Percentiles rank a stretch among this genome's conserved stretches.
phyloP scores from a whole-genome alignment of 169 alveolate species.

The Perkinsus olseni region DNA sequence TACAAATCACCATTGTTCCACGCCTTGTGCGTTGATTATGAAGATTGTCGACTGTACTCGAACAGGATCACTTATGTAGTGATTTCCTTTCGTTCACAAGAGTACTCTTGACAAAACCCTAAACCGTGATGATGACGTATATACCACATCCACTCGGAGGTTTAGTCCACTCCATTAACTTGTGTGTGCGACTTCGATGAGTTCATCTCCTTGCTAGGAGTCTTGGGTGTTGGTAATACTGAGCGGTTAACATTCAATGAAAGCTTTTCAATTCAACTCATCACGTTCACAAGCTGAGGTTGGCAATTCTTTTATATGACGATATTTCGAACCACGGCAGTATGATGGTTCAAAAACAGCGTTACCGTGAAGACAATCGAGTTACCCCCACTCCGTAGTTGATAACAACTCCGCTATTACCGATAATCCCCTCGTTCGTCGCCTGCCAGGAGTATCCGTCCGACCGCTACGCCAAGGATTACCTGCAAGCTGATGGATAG shows the following conservation, averaged over 20 bases:
- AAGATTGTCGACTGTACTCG: background rate
- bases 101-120: slow-evolving; percentile 2
- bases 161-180: background rate
- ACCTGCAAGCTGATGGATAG: background rate
- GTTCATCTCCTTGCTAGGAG: background rate
- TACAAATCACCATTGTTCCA: background rate
- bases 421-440: background rate
- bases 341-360: too few relatives aligned
- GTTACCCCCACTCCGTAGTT: too few relatives aligned
- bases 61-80: slow-evolving; percentile 1
- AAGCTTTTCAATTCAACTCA: background rate
- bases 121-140: background rate
- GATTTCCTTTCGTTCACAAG: slow-evolving; percentile 2
- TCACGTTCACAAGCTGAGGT: too few relatives aligned
- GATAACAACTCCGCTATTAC: too few relatives aligned
- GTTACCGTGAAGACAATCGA: too few relatives aligned
- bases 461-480: background rate
- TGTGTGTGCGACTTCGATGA: background rate
- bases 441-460: background rate
- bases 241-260: background rate
- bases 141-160: slow-evolving; percentile 2
- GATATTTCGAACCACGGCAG: too few relatives aligned
- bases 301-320: too few relatives aligned
- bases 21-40: background rate
- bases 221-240: background rate